Conservation (phyloP, 1,284 basidiomycete genomes). For the Naganishia sp. region DNA sequence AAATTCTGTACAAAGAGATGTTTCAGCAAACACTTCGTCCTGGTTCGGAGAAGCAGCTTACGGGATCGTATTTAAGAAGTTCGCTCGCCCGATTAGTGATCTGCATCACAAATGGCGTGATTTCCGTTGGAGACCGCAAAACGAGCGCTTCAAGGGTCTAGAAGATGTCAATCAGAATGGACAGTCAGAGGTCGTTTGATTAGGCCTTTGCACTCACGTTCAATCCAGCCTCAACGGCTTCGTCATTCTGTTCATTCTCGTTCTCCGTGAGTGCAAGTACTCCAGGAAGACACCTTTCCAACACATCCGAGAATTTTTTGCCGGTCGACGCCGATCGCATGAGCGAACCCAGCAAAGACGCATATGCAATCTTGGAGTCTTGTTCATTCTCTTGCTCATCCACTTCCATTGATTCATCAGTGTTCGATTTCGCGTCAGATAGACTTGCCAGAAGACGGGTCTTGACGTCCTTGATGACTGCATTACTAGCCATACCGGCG, state of each 20-base stretch:
- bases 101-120: constrained; percentile 68
- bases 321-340: constrained; percentile 28
- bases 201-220: constrained; percentile 34
- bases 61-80: constrained; percentile 91
- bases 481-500: constrained; percentile 39
- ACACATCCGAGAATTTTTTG: constrained; percentile 28
- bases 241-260: constrained; percentile 53
- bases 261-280: constrained; percentile 35
- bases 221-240: constrained; percentile 59
- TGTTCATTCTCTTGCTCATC: constrained; percentile 12
- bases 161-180: constrained; percentile 13
- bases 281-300: constrained; percentile 33
- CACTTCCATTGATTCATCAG: constrained; percentile 29
- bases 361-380: constrained; percentile 34
- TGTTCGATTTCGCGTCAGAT: constrained; percentile 33
- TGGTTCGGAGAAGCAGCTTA: constrained; percentile 54
- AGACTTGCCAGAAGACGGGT: constrained; percentile 40
- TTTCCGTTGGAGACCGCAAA: constrained; percentile 77
- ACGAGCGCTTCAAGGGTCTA: constrained; percentile 82
- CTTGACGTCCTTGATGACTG: constrained; percentile 41
- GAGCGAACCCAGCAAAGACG: constrained; percentile 35
- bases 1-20: constrained; percentile 66
- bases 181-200: constrained; percentile 38
- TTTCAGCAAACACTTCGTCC: neutral
- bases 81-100: constrained; percentile 71